Percentiles rank a stretch among this genome's conserved stretches.
Evolutionary conservation across 768 basidiomycete genomes (phyloP).

Genomic region (Podaxis carcinomalis): DNA sequence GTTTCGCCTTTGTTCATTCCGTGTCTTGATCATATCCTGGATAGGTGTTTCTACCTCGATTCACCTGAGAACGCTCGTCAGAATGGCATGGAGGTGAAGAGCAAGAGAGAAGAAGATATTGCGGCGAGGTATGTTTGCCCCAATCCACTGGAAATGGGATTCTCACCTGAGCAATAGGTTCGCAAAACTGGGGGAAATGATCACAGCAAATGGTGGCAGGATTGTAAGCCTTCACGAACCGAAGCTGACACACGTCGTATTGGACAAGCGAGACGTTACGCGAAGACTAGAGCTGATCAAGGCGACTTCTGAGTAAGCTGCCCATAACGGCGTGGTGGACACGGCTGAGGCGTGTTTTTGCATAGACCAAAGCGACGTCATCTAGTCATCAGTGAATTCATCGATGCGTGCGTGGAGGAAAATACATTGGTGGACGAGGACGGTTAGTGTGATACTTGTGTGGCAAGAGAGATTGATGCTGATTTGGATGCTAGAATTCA

Average conservation of each 20-base stretch:
- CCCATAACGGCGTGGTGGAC: not conserved
- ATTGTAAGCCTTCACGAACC: slow-evolving; percentile 66
- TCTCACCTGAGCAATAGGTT: slow-evolving; percentile 43
- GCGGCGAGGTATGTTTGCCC: slow-evolving; percentile 41
- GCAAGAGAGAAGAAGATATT: slow-evolving; percentile 50
- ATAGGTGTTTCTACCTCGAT: slow-evolving; percentile 87
- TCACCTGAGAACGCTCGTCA: slow-evolving; percentile 65
- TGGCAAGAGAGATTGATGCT: not conserved
- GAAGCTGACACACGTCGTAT: slow-evolving; percentile 80
- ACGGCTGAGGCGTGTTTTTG: slow-evolving; percentile 13
- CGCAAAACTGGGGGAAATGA: slow-evolving; percentile 39
- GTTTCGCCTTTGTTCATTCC: not conserved
- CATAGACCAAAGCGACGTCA: slow-evolving; percentile 76
- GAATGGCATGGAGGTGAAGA: slow-evolving; percentile 57
- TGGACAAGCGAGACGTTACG: slow-evolving; percentile 78
- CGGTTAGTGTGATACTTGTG: slow-evolving; percentile 39
- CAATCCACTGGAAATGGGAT: not conserved
- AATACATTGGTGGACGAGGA: slow-evolving; percentile 81
- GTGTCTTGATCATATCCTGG: slow-evolving; percentile 4
- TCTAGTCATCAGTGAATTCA: slow-evolving; percentile 73
- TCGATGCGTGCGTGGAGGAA: slow-evolving; percentile 79
- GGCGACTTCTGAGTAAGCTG: slow-evolving; percentile 63
- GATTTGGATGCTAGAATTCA: slow-evolving; percentile 18
- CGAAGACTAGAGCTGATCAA: slow-evolving; percentile 68
- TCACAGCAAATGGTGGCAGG: slow-evolving; percentile 69